Evolutionary conservation across 257 asterid genomes (phyloP).

Genomic region (Salvia rosmarinus): DNA sequence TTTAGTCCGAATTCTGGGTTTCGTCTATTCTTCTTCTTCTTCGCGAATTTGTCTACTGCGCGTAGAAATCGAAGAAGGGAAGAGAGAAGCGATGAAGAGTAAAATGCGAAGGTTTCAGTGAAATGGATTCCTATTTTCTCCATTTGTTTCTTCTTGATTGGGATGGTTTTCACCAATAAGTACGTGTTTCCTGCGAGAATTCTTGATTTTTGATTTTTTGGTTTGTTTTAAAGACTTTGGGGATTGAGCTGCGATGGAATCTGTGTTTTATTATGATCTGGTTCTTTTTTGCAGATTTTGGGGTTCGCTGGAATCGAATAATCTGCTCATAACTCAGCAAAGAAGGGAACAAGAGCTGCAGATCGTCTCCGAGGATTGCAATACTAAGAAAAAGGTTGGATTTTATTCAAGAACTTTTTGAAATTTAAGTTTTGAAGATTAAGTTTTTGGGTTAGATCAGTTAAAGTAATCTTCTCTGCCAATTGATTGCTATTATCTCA

Average conservation of each 20-base stretch:
- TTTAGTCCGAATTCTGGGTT: slow-evolving; percentile 22
- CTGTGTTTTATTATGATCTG: slow-evolving; percentile 55
- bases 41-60: slow-evolving; percentile 9
- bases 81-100: slow-evolving; percentile 51
- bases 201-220: background rate
- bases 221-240: background rate
- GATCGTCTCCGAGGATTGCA: slow-evolving; percentile 80
- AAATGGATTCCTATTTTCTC: slow-evolving; percentile 86
- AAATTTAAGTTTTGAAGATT: slow-evolving; percentile 13
- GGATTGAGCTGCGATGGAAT: slow-evolving; percentile 15
- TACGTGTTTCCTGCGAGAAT: slow-evolving; percentile 23
- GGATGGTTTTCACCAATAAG: slow-evolving; percentile 73
- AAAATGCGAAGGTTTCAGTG: slow-evolving; percentile 61
- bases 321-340: slow-evolving; percentile 70
- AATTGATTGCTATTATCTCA: background rate
- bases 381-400: slow-evolving; percentile 58
- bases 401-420: background rate
- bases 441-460: background rate
- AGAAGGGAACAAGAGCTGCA: slow-evolving; percentile 86
- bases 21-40: background rate
- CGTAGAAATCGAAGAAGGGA: slow-evolving; percentile 16
- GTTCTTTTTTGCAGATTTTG: slow-evolving; percentile 50
- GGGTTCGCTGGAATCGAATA: slow-evolving; percentile 68
- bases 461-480: slow-evolving; percentile 2
- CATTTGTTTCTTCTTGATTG: slow-evolving; percentile 70